Percentiles rank a stretch among this genome's conserved stretches.
phyloP scores from a whole-genome alignment of 192 early-diverging fungal species.

The Phlyctochytrium arcticum region DNA sequence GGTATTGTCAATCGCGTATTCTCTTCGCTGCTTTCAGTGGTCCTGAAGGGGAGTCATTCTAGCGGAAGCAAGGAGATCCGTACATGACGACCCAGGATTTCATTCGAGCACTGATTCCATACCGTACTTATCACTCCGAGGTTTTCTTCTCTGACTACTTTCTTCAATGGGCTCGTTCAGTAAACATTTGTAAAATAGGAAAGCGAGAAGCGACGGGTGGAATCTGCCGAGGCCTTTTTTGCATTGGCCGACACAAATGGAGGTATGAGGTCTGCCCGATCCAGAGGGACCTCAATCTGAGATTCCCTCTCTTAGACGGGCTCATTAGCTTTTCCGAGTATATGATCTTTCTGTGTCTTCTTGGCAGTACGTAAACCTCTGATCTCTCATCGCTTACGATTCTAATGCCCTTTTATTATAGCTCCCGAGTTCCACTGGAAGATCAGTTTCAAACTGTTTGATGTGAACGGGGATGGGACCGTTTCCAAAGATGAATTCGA shows the following conservation, averaged over 20 bases:
- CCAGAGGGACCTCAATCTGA: neutral
- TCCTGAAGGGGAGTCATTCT: too few relatives aligned
- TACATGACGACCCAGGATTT: slow-evolving; percentile 44
- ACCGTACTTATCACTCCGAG: slow-evolving; percentile 10
- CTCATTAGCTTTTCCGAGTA: slow-evolving; percentile 37
- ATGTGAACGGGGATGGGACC: slow-evolving; percentile 34
- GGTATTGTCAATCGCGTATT: neutral
- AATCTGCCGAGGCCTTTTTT: slow-evolving; percentile 36
- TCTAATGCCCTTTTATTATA: neutral
- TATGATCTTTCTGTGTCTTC: slow-evolving; percentile 34
- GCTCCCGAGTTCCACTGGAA: slow-evolving; percentile 32
- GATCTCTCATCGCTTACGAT: too few relatives aligned
- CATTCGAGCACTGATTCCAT: slow-evolving; percentile 33
- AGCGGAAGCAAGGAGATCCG: slow-evolving; percentile 28
- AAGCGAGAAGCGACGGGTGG: slow-evolving; percentile 10
- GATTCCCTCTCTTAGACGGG: slow-evolving; percentile 21
- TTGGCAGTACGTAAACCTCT: slow-evolving; percentile 15
- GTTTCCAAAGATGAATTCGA: slow-evolving; percentile 36
- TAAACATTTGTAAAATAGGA: too few relatives aligned
- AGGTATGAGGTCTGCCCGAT: slow-evolving; percentile 6
- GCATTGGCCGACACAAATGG: slow-evolving; percentile 34
- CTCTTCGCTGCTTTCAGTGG: neutral
- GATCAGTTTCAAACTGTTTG: slow-evolving; percentile 34
- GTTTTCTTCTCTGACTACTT: too few relatives aligned
- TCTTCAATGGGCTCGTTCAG: too few relatives aligned